Base-by-base conservation (phyloP, 1,139 yeast genomes). In the Hyphopichia khmerensis region DNA sequence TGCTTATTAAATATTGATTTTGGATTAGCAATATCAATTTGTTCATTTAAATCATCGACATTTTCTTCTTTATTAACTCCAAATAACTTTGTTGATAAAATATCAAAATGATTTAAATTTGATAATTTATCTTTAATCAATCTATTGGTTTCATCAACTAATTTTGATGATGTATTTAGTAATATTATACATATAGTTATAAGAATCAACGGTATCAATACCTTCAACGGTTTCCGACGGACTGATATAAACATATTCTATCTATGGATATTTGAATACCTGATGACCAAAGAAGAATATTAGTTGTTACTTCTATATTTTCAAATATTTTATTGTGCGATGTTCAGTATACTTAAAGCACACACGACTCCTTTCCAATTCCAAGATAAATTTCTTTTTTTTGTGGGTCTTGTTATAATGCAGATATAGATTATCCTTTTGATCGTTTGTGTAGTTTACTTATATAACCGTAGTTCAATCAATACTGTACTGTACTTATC, bases 1-100 rank as follows among this genome's bases (percentile, higher is more conserved):
- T 53, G 48, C 30, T 44, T 39, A 45, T 62, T 56, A 39, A 65
- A 62, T 16, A 40, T 35, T 6, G 55, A 48, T 37, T 57, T 62
- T 16, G 52, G 49, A 43, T 55, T 56, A 14, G 34, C 16, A n/a
- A 36, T 21, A 9, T 42, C 16, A n/a, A 26, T n/a, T 14, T 46
- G 44, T 26, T 45, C 45, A 17, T 46, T 43, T 11, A 39, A 44
- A n/a, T n/a, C n/a, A n/a, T n/a, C 15, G 31, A 23, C 4, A 16
- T 19, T 36, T 10, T 10, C 4, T 18, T 1, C 6, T 15, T 44
- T 46, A 16, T 41, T 48, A 14, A 40, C n/a, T 35, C 18, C 11
- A 29, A 46, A 45, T 36, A 48, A 33, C 37, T 42, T 47, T 19
- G 42, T 39, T 36, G 52, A 44, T 5, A 53, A 36, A 26, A 45